phyloP scores from a whole-genome alignment of 768 basidiomycete species.

The Lactifluus hygrophoroides region DNA sequence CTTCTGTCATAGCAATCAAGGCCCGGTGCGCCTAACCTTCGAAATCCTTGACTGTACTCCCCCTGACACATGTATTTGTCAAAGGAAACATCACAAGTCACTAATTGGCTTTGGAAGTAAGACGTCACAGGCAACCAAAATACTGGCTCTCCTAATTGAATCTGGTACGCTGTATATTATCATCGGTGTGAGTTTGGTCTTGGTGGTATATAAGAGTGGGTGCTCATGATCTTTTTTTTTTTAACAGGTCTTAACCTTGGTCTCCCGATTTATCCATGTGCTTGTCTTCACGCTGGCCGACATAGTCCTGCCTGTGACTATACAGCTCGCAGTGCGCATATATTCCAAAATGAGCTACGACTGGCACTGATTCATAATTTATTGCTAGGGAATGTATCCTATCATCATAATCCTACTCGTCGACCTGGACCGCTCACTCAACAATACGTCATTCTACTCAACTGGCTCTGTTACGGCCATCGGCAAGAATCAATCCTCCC shows the following conservation, averaged over 20 bases:
- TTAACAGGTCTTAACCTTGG: neutral
- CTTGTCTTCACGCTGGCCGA: neutral
- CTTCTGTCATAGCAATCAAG: neutral
- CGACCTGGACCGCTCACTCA: neutral
- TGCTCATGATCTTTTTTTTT: neutral
- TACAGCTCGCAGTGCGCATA: conserved; percentile 1
- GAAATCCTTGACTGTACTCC: neutral
- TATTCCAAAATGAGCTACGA: neutral
- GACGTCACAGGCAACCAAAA: neutral
- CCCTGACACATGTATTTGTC: neutral
- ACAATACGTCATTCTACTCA: neutral
- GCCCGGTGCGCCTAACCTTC: neutral
- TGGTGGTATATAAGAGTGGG: neutral
- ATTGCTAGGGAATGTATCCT: conserved; percentile 1
- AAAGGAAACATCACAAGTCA: neutral
- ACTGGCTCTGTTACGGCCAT: too few relatives aligned
- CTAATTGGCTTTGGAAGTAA: neutral
- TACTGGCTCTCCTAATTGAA: neutral
- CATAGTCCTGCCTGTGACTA: neutral
- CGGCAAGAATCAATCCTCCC: too few relatives aligned
- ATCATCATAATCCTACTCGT: neutral
- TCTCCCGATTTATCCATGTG: neutral
- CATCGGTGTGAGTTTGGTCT: neutral
- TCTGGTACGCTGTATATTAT: conserved; percentile 3
- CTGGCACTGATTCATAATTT: neutral